phyloP scores from a whole-genome alignment of 176 grass and related monocot genomes.

The Avena eriantha region DNA sequence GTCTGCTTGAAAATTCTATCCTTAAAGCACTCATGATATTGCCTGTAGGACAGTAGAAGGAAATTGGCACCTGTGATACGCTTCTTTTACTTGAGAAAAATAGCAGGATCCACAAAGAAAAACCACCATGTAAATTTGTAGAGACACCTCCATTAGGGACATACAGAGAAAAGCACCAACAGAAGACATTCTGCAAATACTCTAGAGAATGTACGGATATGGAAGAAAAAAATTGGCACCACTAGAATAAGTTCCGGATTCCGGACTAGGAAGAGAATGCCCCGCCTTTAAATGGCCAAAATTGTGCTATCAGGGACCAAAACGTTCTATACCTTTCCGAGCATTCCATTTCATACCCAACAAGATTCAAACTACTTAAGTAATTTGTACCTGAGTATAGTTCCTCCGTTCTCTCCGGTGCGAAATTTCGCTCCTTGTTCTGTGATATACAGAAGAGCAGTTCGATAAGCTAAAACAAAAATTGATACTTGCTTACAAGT shows the following conservation, averaged over 20 bases:
- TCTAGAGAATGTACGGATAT: background rate
- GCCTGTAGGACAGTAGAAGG: conserved; percentile 29
- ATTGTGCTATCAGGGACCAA: background rate
- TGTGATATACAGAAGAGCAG: background rate
- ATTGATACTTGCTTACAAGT: background rate
- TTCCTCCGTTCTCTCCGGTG: background rate
- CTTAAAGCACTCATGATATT: conserved; percentile 49
- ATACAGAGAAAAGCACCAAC: background rate
- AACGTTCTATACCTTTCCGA: background rate
- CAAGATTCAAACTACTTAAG: background rate
- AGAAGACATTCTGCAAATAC: background rate
- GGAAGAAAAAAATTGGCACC: background rate
- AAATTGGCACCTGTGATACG: background rate
- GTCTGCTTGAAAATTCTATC: conserved; percentile 81
- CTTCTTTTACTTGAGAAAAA: background rate
- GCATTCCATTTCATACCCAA: background rate
- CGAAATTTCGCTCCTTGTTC: background rate
- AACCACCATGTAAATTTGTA: background rate
- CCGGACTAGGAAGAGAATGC: background rate
- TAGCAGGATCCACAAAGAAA: background rate
- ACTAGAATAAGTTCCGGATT: background rate
- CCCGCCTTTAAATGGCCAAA: background rate
- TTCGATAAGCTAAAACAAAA: background rate
- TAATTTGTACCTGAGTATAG: background rate
- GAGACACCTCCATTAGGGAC: background rate